Base-by-base conservation (phyloP, 2,329 filamentous ascomycete genomes). In the Penicillium capsulatum region DNA sequence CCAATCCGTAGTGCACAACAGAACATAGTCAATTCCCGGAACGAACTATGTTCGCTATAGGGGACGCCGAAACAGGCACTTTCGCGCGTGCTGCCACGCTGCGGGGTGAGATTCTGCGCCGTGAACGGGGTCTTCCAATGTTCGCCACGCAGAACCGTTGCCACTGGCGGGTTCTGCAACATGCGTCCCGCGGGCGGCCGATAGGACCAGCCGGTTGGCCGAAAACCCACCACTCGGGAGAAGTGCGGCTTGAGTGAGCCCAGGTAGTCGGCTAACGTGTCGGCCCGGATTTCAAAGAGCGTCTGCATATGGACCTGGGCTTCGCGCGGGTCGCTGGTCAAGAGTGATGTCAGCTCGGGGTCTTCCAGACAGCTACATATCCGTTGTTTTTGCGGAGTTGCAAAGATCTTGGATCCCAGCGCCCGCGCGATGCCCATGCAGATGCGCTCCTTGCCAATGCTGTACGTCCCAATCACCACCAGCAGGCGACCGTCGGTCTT, bases 271-370 rank as follows among this genome's bases (percentile, higher is more conserved):
- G 87, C 81, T 1, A 98, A 51, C 0, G 91, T 95, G 51, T 96
- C 90, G 22, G 89, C 82, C 17, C 89, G 83, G 51, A 98, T 89
- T 64, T 97, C 91, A 74, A 92, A 92, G 7, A 98, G 74, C 55
- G 86, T 89, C 54, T 95, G 94, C 90, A 98, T 96, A 67, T 98
- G 92, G 0, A 98, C 89, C 64, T 97, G 91, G 0, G 92, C 92
- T 54, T 87, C 86, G 15, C 77, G 70, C 0, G 92, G 89, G 59
- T 96, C 72, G 6, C 75, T 74, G 0, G 92, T 98, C 55, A 98
- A 76, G 3, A 88, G 76, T 0, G 77, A 75, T 17, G 81, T 73
- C 3, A 98, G 76, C 58, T 95, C 90, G 0, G 84, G 75, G 59
- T 97, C 91, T 59, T 89, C 89, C 1, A 98, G 77, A 49, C 88